Evolutionary conservation across 805 yeast genomes (phyloP), one percentile per base, ranked within the genome.

Genomic region (Trichomonascus vanleenenianus): DNA sequence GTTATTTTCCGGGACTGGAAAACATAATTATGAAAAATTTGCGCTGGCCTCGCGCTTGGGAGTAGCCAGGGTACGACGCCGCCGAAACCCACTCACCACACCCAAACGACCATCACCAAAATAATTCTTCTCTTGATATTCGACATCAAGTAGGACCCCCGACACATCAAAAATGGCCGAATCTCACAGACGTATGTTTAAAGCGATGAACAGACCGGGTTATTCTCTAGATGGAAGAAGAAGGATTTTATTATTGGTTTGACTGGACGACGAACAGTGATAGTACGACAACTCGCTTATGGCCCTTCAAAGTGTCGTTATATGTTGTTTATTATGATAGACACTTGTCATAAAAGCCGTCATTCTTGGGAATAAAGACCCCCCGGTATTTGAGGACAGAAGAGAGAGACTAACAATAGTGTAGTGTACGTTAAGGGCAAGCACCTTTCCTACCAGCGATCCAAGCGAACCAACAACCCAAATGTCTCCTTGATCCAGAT

Each of bases 381-480:
- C n/a, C n/a, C n/a, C n/a, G n/a, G n/a, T n/a, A n/a, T n/a, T n/a
- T n/a, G n/a, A n/a, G n/a, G n/a, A n/a, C n/a, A n/a, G n/a, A n/a
- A n/a, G n/a, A n/a, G n/a, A 16, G 19, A 20, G 8, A 14, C 33
- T 22, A 27, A 25, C 30, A 32, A 44, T 54, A 48, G 45, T 49
- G 39, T 50, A 55, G 57, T 93, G 79, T 93, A 93, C 96, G 97
- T 93, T 77, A 93, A 91, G 83, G 98, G 97, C 78, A 93, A 91
- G 83, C 98, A 93, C 85, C 73, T 93, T 71, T 89, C 97, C 66
- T 93, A 91, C 95, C 97, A 93, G 82, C 94, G 98, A 80, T 88
- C 97, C 65, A 93, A 93, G 88, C 81, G 81, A 74, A 86, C 84
- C 71, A 88, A 83, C 83, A 86, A 93, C 94, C 97, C 98, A 74